Evolutionary conservation across 2,329 filamentous ascomycete species (phyloP).

Genomic region (Pyricularia grisea): DNA sequence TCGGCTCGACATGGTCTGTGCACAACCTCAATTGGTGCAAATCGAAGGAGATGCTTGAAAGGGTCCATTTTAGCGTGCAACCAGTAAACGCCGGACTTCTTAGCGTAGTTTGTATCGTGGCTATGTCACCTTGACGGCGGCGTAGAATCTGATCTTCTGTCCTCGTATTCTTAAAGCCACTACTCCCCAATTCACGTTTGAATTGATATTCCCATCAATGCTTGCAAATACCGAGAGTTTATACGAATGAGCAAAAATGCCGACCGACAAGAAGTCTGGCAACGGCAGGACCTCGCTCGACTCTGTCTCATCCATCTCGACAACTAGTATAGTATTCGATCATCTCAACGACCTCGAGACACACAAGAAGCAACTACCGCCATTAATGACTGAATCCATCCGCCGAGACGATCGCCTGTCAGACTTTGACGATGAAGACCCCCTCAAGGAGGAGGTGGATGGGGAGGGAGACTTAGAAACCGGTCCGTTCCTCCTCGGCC

Average conservation of each 20-base stretch:
- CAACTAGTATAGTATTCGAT: conserved; percentile 74
- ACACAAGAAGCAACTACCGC: neutral
- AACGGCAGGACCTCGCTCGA: conserved; percentile 34
- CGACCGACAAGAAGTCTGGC: neutral
- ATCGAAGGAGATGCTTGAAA: neutral
- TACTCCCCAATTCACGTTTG: neutral
- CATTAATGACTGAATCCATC: neutral
- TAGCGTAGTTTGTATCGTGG: neutral
- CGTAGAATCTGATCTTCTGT: neutral
- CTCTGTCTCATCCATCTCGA: conserved; percentile 70
- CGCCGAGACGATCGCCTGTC: conserved; percentile 19
- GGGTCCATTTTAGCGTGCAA: neutral
- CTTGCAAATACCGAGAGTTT: neutral
- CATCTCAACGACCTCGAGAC: conserved; percentile 51
- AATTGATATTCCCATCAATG: neutral
- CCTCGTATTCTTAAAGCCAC: neutral
- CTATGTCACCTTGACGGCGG: neutral
- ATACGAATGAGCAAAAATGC: neutral
- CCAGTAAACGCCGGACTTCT: neutral
- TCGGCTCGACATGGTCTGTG: neutral
- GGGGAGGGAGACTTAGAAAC: conserved; percentile 33
- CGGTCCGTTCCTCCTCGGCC: conserved; percentile 38
- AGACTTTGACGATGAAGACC: conserved; percentile 34
- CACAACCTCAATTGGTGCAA: neutral
- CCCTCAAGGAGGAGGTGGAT: conserved; percentile 30